These are phyloP conservation scores for Pinus albicaulis DNA, from an alignment of 75 land plant species.

Conservation along the genomic window DNA sequence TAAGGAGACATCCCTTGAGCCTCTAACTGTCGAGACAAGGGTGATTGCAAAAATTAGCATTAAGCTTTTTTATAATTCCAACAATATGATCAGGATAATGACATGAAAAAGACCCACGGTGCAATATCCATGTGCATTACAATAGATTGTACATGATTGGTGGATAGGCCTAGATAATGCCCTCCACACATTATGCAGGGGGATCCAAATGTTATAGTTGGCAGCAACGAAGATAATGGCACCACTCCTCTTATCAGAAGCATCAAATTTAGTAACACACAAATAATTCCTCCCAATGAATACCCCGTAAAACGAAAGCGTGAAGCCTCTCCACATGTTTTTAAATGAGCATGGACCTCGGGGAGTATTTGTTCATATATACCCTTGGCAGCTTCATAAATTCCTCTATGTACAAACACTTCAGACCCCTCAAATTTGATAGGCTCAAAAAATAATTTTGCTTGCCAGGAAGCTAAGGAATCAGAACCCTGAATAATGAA, in stretches of 20 bases:
- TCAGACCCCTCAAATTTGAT: constrained; percentile 78
- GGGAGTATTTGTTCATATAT: constrained; percentile 83
- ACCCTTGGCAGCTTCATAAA: constrained; percentile 88
- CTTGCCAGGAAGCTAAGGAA: constrained; percentile 91
- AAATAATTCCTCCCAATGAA: constrained; percentile 88
- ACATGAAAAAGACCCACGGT: constrained; percentile 82
- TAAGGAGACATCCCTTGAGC: too few species aligned
- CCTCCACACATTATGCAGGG: constrained; percentile 94
- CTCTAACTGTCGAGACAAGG: constrained; percentile 77
- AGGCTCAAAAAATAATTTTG: constrained; percentile 87
- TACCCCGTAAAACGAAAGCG: constrained; percentile 80
- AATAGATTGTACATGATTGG: constrained; percentile 61
- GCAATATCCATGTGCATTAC: constrained; percentile 77
- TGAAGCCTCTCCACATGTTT: constrained; percentile 46
- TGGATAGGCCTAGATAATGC: constrained; percentile 62
- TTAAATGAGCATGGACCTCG: constrained; percentile 56
- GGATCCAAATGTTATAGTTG: constrained; percentile 84
- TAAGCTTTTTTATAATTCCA: constrained; percentile 68
- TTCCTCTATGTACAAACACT: constrained; percentile 80
- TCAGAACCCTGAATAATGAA: constrained; percentile 94
- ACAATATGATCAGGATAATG: constrained; percentile 78
- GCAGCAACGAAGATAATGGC: constrained; percentile 54
- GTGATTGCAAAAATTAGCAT: constrained; percentile 70
- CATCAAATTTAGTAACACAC: constrained; percentile 71
- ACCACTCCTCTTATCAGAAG: constrained; percentile 59